phyloP scores from a whole-genome alignment of 202 grass and related monocot genomes.

The Hordeum pubiflorum region DNA sequence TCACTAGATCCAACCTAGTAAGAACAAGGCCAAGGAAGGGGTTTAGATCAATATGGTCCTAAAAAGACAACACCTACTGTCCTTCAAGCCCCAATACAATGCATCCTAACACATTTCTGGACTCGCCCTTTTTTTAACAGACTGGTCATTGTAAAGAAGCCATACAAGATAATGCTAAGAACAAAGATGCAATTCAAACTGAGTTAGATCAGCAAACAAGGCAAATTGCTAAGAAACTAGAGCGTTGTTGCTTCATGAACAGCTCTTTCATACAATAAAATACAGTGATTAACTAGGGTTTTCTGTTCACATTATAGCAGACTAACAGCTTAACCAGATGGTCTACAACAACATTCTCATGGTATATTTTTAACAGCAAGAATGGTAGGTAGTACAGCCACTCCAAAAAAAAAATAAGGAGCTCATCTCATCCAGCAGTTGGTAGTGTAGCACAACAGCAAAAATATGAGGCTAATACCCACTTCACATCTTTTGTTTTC shows the following conservation, averaged over 20 bases:
- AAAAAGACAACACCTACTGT: not conserved
- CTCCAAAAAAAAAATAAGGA: not conserved
- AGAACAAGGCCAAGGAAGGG: not conserved
- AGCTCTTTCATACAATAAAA: not conserved
- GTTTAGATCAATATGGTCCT: not conserved
- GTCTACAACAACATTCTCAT: not conserved
- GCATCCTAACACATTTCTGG: not conserved
- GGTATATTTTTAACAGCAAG: not conserved
- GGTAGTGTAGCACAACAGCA: not conserved
- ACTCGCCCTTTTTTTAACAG: not conserved
- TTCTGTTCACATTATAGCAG: not conserved
- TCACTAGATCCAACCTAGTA: slow-evolving; percentile 43
- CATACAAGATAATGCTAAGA: not conserved
- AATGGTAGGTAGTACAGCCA: not conserved
- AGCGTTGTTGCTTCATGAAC: not conserved
- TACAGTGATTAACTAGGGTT: too few species aligned
- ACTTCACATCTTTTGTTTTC: not conserved
- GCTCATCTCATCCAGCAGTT: not conserved
- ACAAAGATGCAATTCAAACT: not conserved
- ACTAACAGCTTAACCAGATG: slow-evolving; percentile 9
- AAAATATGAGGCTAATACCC: not conserved
- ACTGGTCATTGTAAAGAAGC: not conserved
- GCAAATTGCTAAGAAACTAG: not conserved
- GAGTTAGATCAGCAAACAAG: not conserved
- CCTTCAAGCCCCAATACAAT: not conserved